phyloP scores from a whole-genome alignment of 139 green algal species.

The Micractinium sp. region DNA sequence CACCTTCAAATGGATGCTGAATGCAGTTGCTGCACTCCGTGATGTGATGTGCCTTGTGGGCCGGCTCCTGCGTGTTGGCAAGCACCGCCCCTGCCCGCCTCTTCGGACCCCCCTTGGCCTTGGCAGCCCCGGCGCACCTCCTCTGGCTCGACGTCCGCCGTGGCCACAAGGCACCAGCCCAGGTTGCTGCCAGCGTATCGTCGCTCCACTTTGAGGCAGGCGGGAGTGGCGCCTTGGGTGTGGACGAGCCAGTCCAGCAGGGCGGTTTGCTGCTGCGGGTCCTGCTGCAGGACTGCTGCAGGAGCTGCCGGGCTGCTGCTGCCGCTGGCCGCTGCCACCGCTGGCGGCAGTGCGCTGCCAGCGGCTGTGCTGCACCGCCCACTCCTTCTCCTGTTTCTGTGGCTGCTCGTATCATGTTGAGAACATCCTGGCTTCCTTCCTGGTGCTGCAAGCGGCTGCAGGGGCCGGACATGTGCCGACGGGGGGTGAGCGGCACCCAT shows the following conservation, averaged over 20 bases:
- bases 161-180: conserved; percentile 38
- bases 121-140: neutral
- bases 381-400: too few relatives aligned
- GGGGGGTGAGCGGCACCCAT: too few relatives aligned
- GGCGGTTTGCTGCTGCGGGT: neutral
- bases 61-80: too few relatives aligned
- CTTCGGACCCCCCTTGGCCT: too few relatives aligned
- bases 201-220: conserved; percentile 32
- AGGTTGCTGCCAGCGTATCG: neutral
- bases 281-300: neutral
- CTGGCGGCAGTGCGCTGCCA: neutral
- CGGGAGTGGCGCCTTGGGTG: neutral
- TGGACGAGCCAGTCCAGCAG: conserved; percentile 29
- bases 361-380: too few relatives aligned
- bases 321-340: neutral
- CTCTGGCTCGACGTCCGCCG: conserved; percentile 15
- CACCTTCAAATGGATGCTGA: neutral
- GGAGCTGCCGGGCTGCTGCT: neutral
- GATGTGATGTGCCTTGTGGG: too few relatives aligned
- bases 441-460: too few relatives aligned
- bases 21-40: neutral
- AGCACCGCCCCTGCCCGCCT: too few relatives aligned
- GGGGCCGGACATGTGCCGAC: too few relatives aligned
- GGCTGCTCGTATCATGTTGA: too few relatives aligned
- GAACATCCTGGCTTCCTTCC: too few relatives aligned